Base-by-base conservation (phyloP, 345 rosid genomes). In the Hibiscus tridactylites region DNA sequence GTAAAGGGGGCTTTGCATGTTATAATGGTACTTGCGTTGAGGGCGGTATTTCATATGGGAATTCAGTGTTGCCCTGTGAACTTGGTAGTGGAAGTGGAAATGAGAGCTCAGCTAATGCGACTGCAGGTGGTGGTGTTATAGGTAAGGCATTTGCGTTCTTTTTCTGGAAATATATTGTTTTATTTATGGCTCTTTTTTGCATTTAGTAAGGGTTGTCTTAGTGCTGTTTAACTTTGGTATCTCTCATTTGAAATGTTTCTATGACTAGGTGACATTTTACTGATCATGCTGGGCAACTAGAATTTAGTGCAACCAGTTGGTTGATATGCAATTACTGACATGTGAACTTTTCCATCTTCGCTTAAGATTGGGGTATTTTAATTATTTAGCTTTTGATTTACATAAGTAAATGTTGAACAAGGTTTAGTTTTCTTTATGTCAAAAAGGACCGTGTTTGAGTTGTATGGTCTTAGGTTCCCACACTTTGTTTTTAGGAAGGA, bases 61-160 rank as follows among this genome's bases (percentile, higher is more conserved):
- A 86, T 83, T 83, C 81, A 61, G 82, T 87, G 75, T 81, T 92
- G 79, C 99, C 99, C 59, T 96, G 99, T 79, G 98, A 92, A 82
- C 98, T 88, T 84, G 99, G 99, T 76, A 96, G 99, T 84, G 99
- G 99, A 84, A 96, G 99, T 83, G 99, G 99, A 68, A 84, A 85
- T 56, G 88, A 84, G 76, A 86, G 81, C 74, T 79, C 81, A 2
- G 74, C 76, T 78, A 81, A 81, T 78, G 84, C 88, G 44, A 85
- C 97, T 78, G 74, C 97, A 37, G 99, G 99, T 47, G 99, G 99
- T 77, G 99, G 99, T 53, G 84, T 91, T 73, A 79, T 96, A 82
- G 95, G 98, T 96, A 85, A 76, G 82, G 69, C 57, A 58, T 62
- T 64, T 70, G 56, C 28, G 5, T 50, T 62, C 50, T 57, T 65